Conservation (phyloP, 2,329 filamentous ascomycete genomes). For the Aspergillus fijiensis region DNA sequence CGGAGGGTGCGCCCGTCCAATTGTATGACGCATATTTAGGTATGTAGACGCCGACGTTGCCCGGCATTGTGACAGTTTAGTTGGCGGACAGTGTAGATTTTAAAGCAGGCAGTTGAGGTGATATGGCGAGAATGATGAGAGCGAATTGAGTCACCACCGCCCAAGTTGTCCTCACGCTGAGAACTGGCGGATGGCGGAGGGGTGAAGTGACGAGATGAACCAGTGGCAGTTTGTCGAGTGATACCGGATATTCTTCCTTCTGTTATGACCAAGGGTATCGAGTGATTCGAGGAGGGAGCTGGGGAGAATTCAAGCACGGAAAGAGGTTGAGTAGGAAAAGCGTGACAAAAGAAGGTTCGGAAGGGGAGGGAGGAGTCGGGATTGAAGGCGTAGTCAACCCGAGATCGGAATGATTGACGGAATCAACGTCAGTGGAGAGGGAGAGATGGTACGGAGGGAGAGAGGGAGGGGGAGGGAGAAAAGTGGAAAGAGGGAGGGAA, state of each 20-base stretch:
- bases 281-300: neutral
- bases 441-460: neutral
- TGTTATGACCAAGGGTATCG: neutral
- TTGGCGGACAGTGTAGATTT: neutral
- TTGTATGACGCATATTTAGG: constrained; percentile 52
- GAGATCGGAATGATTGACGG: neutral
- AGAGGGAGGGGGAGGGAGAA: neutral
- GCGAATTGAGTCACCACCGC: constrained; percentile 5
- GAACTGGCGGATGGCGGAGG: constrained; percentile 7
- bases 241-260: neutral
- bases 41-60: constrained; percentile 31
- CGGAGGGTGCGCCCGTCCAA: constrained; percentile 48
- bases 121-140: neutral
- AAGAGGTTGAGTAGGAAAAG: neutral
- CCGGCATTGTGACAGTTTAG: constrained; percentile 26
- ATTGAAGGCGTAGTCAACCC: neutral
- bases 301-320: neutral
- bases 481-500: neutral
- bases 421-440: neutral
- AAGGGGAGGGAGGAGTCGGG: neutral
- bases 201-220: neutral
- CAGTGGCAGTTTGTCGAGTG: neutral
- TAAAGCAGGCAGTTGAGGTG: neutral
- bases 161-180: neutral
- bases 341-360: neutral